These are phyloP conservation scores for Nigrospora oryzae DNA, from an alignment of 2,329 filamentous ascomycete genomes.

Conservation along the genomic window DNA sequence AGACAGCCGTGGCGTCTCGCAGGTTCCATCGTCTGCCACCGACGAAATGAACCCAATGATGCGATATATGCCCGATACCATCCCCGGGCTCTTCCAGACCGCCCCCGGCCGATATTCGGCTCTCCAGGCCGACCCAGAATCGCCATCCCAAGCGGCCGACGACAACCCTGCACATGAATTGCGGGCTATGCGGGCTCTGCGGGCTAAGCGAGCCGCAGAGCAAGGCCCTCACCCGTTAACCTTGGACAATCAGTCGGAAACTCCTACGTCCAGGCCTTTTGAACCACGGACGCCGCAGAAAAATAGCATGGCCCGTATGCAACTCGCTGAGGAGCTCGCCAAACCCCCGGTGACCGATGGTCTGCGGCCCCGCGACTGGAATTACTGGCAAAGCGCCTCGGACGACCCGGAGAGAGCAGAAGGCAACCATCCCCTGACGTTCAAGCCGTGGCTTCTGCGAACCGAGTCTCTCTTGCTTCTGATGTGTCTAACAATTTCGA, in stretches of 20 bases:
- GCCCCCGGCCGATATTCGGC: background rate
- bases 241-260: background rate
- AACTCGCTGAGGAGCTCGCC: constrained; percentile 2
- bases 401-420: constrained; percentile 25
- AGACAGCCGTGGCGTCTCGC: constrained; percentile 34
- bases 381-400: constrained; percentile 17
- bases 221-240: too few species aligned
- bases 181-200: constrained; percentile 1
- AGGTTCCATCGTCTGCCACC: constrained; percentile 7
- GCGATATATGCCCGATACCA: constrained; percentile 11
- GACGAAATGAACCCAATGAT: constrained; percentile 10
- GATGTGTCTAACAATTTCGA: constrained; percentile 54
- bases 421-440: constrained; percentile 49
- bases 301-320: background rate
- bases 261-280: too few species aligned
- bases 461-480: constrained; percentile 53
- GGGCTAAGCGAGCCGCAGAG: background rate
- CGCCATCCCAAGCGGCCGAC: background rate
- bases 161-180: constrained; percentile 3
- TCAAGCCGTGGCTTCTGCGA: constrained; percentile 64
- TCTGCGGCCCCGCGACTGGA: constrained; percentile 16
- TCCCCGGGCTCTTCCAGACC: constrained; percentile 9
- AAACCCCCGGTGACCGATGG: background rate
- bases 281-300: background rate
- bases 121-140: background rate